Conservation (phyloP, 345 rosid species). For the Jatropha curcas region DNA sequence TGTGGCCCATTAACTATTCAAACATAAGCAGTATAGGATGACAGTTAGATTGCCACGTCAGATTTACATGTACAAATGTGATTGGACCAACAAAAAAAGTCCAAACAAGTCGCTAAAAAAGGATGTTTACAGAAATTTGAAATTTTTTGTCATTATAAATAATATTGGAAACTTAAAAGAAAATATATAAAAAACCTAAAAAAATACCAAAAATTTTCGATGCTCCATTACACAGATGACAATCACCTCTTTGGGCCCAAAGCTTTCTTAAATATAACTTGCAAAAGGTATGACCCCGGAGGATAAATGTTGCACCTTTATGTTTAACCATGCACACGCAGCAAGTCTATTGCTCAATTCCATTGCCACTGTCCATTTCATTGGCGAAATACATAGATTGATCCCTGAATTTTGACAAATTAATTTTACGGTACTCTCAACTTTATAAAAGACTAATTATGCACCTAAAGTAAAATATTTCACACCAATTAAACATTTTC, state of each 20-base stretch:
- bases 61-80: no score
- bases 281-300: constrained; percentile 92
- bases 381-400: no score
- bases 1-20: no score
- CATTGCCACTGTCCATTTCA: constrained; percentile 28
- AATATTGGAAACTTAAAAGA: background rate
- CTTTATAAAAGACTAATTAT: no score
- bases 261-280: constrained; percentile 92
- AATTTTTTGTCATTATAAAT: background rate
- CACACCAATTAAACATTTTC: no score
- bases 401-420: no score
- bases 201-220: constrained; percentile 84
- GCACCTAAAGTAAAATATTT: no score
- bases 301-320: constrained; percentile 81
- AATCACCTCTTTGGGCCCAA: constrained; percentile 77
- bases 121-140: constrained; percentile 11
- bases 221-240: constrained; percentile 87
- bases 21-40: no score
- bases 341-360: constrained; percentile 57
- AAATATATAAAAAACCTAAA: constrained; percentile 25
- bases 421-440: no score
- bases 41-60: no score
- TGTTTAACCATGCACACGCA: constrained; percentile 85
- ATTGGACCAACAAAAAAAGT: no score
- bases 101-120: no score